Base-by-base conservation (phyloP, 2,329 filamentous ascomycete species). In the Curvularia lunata region DNA sequence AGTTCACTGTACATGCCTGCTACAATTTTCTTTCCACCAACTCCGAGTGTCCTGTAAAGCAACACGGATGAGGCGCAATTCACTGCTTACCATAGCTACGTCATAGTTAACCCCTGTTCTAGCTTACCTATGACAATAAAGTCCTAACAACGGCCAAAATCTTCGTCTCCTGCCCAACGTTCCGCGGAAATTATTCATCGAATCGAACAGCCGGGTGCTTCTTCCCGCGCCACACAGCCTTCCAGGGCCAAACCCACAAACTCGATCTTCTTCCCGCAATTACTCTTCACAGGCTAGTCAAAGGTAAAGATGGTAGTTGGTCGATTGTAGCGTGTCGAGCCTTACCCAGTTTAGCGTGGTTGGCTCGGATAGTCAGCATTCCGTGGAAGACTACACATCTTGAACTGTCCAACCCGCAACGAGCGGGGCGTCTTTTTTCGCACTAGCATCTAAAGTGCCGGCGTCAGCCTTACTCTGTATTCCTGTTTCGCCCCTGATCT, bases 321-420 rank as follows among this genome's bases (percentile, higher is more conserved):
- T 34, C 18, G 4, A 9, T 18, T n/a, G 47, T 55, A 55, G 52
- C 38, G 52, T 28, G 16, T n/a, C 12, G 21, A 42, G 52, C 52
- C 25, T 55, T 43, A 55, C 49, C n/a, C 52, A 38, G 21, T 34
- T 37, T 43, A 28, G 52, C 45, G 47, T 27, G n/a, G 25, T 30
- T 27, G 19, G 23, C 34, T 28, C 52, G 52, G 52, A 55, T 38
- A 38, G 47, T 51, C 38, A 55, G 32, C 37, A 32, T 54, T 43
- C 52, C 52, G 52, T 54, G 38, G 38, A 38, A 45, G 46, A 45
- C 52, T 42, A 46, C 40, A 43, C 52, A 37, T 50, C 41, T 4
- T n/a, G n/a, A 42, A 34, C 32, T 34, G 42, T 43, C 46, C 38
- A 43, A 41, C 38, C 52, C 37, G n/a, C 38, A 38, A 43, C 40